phyloP scores from a whole-genome alignment of 164 flowering plant species.

The Houttuynia cordata region DNA sequence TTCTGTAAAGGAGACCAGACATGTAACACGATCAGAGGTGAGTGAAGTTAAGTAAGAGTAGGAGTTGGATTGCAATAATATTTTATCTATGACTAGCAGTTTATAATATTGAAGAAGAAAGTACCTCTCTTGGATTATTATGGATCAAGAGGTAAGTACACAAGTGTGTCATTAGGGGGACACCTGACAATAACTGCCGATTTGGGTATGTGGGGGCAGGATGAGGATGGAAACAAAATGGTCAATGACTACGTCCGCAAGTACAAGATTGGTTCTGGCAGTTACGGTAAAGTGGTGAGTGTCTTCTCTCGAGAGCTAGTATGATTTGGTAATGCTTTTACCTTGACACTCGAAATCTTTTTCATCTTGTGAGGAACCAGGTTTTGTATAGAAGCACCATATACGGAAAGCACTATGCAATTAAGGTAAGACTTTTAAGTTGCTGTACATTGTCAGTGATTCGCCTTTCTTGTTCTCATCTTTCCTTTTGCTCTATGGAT shows the following conservation, averaged over 20 bases:
- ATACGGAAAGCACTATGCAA: slow-evolving; percentile 68
- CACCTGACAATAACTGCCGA: no score
- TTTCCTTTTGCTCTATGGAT: background rate
- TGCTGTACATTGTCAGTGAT: background rate
- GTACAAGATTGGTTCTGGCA: slow-evolving; percentile 78
- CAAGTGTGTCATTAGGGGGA: no score
- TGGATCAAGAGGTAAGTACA: no score
- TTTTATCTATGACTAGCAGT: background rate
- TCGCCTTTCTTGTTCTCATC: background rate
- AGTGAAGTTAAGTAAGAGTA: background rate
- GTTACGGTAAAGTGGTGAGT: slow-evolving; percentile 96
- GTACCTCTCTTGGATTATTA: no score
- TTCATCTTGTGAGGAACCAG: slow-evolving; percentile 23
- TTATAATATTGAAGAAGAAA: background rate
- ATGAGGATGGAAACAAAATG: slow-evolving; percentile 84
- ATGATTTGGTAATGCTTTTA: background rate
- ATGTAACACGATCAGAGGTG: slow-evolving; percentile 69
- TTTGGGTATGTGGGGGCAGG: slow-evolving; percentile 30
- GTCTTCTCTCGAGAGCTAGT: background rate
- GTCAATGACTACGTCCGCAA: slow-evolving; percentile 83
- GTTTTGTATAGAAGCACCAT: slow-evolving; percentile 58
- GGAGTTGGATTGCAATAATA: background rate
- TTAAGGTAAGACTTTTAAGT: slow-evolving; percentile 40
- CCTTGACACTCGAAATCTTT: background rate
- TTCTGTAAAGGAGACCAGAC: slow-evolving; percentile 79